Conservation (phyloP, 768 basidiomycete genomes). For the Lentinula sp. region DNA sequence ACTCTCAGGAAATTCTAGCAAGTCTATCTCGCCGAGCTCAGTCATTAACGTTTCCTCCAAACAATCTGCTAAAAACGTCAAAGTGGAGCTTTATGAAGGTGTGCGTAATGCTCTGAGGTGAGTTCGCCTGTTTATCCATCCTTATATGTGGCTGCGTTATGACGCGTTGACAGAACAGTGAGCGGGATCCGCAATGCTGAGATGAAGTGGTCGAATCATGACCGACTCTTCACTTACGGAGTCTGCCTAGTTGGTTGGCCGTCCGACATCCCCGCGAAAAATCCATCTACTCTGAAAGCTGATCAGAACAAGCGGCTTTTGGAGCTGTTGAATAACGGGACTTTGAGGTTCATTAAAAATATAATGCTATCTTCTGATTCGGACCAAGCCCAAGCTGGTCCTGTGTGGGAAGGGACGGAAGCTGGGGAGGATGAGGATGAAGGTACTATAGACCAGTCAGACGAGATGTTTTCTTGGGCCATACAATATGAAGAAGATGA, state of each 20-base stretch:
- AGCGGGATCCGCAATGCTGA: conserved; percentile 62
- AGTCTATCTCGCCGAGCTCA: conserved; percentile 12
- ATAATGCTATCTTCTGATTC: not conserved
- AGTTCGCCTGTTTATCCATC: conserved; percentile 1
- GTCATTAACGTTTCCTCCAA: conserved; percentile 9
- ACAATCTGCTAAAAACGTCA: conserved; percentile 33
- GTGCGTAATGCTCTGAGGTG: conserved; percentile 54
- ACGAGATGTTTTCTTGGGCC: conserved; percentile 18
- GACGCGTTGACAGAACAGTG: conserved; percentile 29
- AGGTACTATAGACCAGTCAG: conserved; percentile 39
- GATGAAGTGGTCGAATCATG: conserved; percentile 73
- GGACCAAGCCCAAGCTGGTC: not conserved
- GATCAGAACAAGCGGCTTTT: conserved; percentile 49
- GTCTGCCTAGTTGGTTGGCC: conserved; percentile 66
- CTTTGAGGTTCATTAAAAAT: conserved; percentile 40
- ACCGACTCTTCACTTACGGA: conserved; percentile 48
- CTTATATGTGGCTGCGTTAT: conserved; percentile 6
- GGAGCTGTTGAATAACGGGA: conserved; percentile 41
- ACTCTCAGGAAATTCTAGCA: not conserved
- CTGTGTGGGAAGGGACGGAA: not conserved
- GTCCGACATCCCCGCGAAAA: conserved; percentile 46
- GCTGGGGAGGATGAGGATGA: conserved; percentile 13
- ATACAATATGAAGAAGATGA: conserved; percentile 6
- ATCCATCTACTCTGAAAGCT: conserved; percentile 54
- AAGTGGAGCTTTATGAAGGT: conserved; percentile 49